Base-by-base conservation (phyloP, 2,329 filamentous ascomycete genomes). In the Sarocladiaceae sp. region DNA sequence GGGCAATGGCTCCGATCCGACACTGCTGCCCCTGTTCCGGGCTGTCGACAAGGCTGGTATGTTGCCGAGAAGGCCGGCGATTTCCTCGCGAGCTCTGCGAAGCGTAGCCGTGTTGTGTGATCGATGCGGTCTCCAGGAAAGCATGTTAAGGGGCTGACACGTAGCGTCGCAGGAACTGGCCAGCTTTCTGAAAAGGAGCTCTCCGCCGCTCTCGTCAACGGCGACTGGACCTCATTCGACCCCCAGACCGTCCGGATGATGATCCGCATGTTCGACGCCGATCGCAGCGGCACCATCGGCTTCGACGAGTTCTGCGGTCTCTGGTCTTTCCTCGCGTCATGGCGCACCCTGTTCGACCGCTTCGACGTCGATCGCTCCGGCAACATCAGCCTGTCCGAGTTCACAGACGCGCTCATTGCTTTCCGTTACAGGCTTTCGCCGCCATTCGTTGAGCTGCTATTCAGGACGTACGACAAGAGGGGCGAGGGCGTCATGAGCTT, bases 191-290 rank as follows among this genome's bases (percentile, higher is more conserved):
- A 95, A 65, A 74, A 75, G 43, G 91, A 97, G 64, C 82, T 98
- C 33, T 84, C 87, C 9, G 83, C 86, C 1, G 93, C 93, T 16
- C 80, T 98, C 5, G 90, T 97, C 48, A 98, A 98, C 60, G 91
- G 90, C 45, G 93, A 98, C 72, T 96, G 88, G 80, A 88, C 88
- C 2, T 80, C 88, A 4, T 98, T 98, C 63, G 90, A 98, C 65
- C 76, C 82, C 4, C 86, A 95, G 56, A 98, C 93, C 1, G 90
- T 97, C 52, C 85, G 85, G 58, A 95, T 97, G 88, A 96, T 98
- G 90, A 96, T 98, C 54, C 85, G 90, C 60, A 97, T 98, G 93
- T 98, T 98, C 67, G 91, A 97, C 68, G 87, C 85, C 47, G 87
- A 96, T 66, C 84, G 87, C 55, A 85, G 79, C 50, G 89, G 90